A percentile compares a stretch with the other conserved stretches of the same genome.
These are phyloP conservation scores for Gryganskiella cystojenkinii DNA, from an alignment of 192 early-diverging fungal species.

Conservation along the genomic window DNA sequence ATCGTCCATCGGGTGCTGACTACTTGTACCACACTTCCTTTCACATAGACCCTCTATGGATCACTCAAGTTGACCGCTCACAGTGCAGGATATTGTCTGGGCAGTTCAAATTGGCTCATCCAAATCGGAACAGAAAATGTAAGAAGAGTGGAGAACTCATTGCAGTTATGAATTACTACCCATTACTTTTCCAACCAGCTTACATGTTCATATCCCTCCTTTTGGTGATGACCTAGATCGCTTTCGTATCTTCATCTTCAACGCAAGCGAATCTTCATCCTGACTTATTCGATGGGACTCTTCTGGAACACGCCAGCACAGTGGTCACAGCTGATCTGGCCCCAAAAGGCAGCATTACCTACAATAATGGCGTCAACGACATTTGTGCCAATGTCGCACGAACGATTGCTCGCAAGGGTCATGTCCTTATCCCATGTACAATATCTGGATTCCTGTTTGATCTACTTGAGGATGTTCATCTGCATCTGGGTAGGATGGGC, in stretches of 20 bases:
- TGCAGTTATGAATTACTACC: background rate
- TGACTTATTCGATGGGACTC: constrained; percentile 54
- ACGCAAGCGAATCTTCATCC: constrained; percentile 58
- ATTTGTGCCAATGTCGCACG: constrained; percentile 53
- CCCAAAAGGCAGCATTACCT: constrained; percentile 37
- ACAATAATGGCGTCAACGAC: constrained; percentile 48
- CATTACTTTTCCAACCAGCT: background rate
- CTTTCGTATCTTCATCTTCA: constrained; percentile 60
- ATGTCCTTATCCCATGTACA: constrained; percentile 76
- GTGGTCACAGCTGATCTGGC: constrained; percentile 56
- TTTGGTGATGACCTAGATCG: constrained; percentile 31
- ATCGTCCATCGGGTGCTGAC: too few relatives aligned
- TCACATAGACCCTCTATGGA: constrained; percentile 42
- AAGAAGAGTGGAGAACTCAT: too few relatives aligned
- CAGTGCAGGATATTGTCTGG: constrained; percentile 81
- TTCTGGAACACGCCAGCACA: constrained; percentile 56
- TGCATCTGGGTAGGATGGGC: constrained; percentile 65
- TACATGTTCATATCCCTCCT: background rate
- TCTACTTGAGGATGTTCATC: constrained; percentile 69
- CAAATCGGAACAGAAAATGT: constrained; percentile 69
- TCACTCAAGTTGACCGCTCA: constrained; percentile 64
- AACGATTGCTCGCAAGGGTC: constrained; percentile 54
- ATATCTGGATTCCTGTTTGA: constrained; percentile 82
- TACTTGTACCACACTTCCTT: too few relatives aligned
- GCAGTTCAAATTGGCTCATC: constrained; percentile 79